These are phyloP conservation scores for Xylaria nigripes DNA, from an alignment of 495 filamentous ascomycete genomes.

Conservation along the genomic window DNA sequence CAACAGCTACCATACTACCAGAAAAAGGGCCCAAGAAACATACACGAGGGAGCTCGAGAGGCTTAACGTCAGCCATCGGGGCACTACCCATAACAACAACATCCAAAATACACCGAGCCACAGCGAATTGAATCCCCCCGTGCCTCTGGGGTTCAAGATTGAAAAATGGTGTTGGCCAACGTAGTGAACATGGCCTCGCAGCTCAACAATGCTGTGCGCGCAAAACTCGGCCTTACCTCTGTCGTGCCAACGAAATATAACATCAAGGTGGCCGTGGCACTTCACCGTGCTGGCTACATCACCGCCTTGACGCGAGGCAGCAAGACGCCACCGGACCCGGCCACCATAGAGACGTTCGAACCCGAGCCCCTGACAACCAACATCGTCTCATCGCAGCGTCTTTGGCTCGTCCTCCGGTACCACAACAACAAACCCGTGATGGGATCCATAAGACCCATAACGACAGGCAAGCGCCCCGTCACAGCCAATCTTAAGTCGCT, in stretches of 20 bases:
- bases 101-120: neutral
- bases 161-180: constrained; percentile 74
- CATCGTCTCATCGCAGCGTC: constrained; percentile 66
- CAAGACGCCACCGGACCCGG: constrained; percentile 52
- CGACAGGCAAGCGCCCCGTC: constrained; percentile 67
- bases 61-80: constrained; percentile 1
- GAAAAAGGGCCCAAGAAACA: too few relatives aligned
- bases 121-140: neutral
- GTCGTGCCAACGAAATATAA: constrained; percentile 75
- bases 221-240: constrained; percentile 78
- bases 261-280: constrained; percentile 62
- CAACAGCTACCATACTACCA: too few relatives aligned
- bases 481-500: constrained; percentile 55
- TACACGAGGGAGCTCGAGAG: too few relatives aligned
- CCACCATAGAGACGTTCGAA: constrained; percentile 40
- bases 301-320: constrained; percentile 74
- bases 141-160: neutral
- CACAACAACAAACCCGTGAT: constrained; percentile 66
- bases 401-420: constrained; percentile 95
- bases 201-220: constrained; percentile 86
- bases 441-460: constrained; percentile 57
- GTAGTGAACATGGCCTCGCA: constrained; percentile 81
- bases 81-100: neutral
- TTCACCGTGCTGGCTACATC: constrained; percentile 79
- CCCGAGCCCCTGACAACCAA: constrained; percentile 60